Evolutionary conservation across 495 filamentous ascomycete genomes (phyloP).

Genomic region (Trichoderma erinaceum): DNA sequence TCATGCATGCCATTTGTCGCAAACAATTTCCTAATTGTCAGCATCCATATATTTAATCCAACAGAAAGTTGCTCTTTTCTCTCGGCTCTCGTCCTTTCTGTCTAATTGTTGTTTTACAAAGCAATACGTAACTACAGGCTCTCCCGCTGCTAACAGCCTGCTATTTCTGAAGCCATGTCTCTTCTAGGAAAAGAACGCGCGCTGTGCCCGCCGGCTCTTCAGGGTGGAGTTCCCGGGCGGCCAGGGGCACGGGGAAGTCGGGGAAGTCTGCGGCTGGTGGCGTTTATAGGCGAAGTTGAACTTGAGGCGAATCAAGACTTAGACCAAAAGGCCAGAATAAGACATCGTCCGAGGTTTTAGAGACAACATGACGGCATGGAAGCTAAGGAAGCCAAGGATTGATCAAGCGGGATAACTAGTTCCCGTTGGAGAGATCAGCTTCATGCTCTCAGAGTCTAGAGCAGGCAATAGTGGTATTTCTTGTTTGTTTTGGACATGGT

Average conservation of each 20-base stretch:
- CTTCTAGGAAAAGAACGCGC: slow-evolving; percentile 6
- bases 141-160: neutral
- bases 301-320: neutral
- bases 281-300: neutral
- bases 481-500: neutral
- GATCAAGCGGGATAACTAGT: neutral
- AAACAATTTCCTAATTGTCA: neutral
- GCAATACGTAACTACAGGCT: neutral
- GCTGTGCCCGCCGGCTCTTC: neutral
- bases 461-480: neutral
- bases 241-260: neutral
- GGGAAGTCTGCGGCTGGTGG: neutral
- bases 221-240: neutral
- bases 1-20: neutral
- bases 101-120: neutral
- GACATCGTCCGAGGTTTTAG: too few species aligned
- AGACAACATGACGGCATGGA: neutral
- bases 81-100: neutral
- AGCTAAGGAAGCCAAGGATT: neutral
- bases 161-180: neutral
- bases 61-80: neutral
- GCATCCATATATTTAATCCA: neutral
- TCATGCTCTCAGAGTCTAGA: neutral
- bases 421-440: neutral
- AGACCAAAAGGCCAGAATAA: too few species aligned